Evolutionary conservation across 2,329 filamentous ascomycete genomes (phyloP), one percentile per base, ranked within the genome.

Genomic region (Colletotrichum chrysophilum): DNA sequence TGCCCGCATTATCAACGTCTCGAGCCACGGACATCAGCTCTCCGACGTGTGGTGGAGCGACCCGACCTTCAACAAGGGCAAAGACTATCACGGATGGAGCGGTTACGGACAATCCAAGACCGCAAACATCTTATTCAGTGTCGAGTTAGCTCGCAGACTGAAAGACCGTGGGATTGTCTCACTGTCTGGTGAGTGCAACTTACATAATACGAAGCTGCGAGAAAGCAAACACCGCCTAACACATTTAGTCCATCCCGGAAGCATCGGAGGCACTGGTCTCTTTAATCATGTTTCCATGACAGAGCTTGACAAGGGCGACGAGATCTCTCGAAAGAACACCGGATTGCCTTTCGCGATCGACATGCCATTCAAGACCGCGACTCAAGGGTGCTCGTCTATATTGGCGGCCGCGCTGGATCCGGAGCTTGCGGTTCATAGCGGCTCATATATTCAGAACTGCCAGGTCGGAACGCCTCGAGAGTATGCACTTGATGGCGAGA

Each of bases 131-230:
- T 7, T 48, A 2, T 48, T 48, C n/a, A 48, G 43, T 7, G n/a
- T 48, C 3, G 43, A 48, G 43, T 21, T 48, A 1, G 43, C 43
- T 21, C 43, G 43, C 43, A 48, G 43, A 48, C 4, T 48, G 43
- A 21, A 13, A 7, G 43, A 13, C 0, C 43, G 43, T 0, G 43
- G 43, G 2, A 21, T 48, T 21, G n/a, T 48, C 0, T 48, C 43
- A 0, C 43, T 48, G 43, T 48, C 43, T 3, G 43, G 43, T 21
- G 6, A 48, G 43, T 48, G 2, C 1, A 48, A 4, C 43, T 5
- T 4, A 21, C 6, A 3, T 4, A 7, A 4, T 48, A 0, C 2
- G 2, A 4, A 4, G 1, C 6, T 48, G 4, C 3, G 43, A 48
- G 18, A 13, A 48, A 21, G 43, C 3, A 21, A 21, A 1, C 1